A percentile compares a stretch with the other conserved stretches of the same genome.
phyloP scores from a whole-genome alignment of 225 moss, liverwort and hornwort species.

The Sphagnum tenellum region DNA sequence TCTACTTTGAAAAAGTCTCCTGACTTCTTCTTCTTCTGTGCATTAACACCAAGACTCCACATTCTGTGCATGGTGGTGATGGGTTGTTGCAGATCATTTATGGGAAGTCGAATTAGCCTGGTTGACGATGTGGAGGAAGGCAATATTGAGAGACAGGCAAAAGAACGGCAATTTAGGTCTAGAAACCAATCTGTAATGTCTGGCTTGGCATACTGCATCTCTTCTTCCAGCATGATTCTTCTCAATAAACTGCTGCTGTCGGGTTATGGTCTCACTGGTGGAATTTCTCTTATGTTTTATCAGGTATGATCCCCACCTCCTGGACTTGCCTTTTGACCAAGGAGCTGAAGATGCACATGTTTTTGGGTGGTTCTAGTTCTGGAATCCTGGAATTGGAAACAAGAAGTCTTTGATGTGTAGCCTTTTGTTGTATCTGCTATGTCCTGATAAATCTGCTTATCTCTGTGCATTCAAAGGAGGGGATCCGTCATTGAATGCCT shows the following conservation, averaged over 20 bases:
- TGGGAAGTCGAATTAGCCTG: slow-evolving; percentile 31
- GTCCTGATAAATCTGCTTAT: background rate
- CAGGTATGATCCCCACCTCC: slow-evolving; percentile 36
- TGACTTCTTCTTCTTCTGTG: background rate
- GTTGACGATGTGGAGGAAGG: slow-evolving; percentile 43
- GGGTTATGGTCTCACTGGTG: slow-evolving; percentile 78
- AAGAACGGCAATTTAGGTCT: slow-evolving; percentile 36
- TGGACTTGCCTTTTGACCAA: no score
- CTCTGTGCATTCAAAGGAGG: no score
- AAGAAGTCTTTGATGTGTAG: background rate
- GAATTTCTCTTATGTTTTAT: slow-evolving; percentile 93
- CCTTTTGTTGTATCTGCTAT: background rate
- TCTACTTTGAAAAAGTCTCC: no score
- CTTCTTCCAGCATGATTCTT: slow-evolving; percentile 97
- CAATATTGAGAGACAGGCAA: slow-evolving; percentile 35
- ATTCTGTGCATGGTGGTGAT: background rate
- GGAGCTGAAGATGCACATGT: no score
- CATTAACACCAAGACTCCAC: background rate
- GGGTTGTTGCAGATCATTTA: slow-evolving; percentile 32
- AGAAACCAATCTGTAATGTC: slow-evolving; percentile 73
- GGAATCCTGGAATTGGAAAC: no score
- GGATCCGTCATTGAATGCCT: no score
- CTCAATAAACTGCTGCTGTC: slow-evolving; percentile 93
- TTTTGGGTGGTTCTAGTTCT: no score
- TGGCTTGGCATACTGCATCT: slow-evolving; percentile 78